Evolutionary conservation across 768 basidiomycete genomes (phyloP).

Genomic region (Lentinula lateritia): DNA sequence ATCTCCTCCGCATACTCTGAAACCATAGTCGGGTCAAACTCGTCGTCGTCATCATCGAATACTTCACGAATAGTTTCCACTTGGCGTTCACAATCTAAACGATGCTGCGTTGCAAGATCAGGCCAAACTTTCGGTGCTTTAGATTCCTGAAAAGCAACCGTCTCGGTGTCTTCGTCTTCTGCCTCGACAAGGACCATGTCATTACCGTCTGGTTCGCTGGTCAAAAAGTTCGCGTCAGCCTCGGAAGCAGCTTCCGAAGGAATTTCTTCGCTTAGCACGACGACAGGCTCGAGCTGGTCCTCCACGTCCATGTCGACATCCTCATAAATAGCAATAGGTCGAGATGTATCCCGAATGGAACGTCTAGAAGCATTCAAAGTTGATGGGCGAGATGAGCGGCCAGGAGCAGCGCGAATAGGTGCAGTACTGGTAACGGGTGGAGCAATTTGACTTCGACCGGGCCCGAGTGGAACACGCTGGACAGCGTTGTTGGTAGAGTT

Average conservation of each 20-base stretch:
- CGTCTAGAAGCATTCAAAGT: conserved; percentile 17
- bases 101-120: conserved; percentile 60
- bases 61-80: conserved; percentile 68
- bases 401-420: conserved; percentile 27
- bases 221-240: conserved; percentile 33
- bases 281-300: conserved; percentile 24
- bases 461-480: conserved; percentile 68
- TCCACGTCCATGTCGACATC: conserved; percentile 63
- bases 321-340: conserved; percentile 31
- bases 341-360: conserved; percentile 37
- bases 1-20: conserved; percentile 99
- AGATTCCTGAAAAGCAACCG: conserved; percentile 19
- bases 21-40: conserved; percentile 90
- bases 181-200: conserved; percentile 53
- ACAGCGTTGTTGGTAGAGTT: conserved; percentile 48
- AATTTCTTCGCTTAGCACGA: conserved; percentile 6
- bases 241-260: conserved; percentile 30
- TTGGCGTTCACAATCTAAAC: conserved; percentile 51
- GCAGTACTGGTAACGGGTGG: conserved; percentile 37
- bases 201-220: conserved; percentile 54
- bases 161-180: conserved; percentile 26
- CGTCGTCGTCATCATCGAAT: conserved; percentile 62
- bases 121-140: conserved; percentile 63
- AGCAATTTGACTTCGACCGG: conserved; percentile 42
- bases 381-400: conserved; percentile 11